phyloP scores from a whole-genome alignment of 2,329 filamentous ascomycete genomes.

The Paecilomyces niveus region DNA sequence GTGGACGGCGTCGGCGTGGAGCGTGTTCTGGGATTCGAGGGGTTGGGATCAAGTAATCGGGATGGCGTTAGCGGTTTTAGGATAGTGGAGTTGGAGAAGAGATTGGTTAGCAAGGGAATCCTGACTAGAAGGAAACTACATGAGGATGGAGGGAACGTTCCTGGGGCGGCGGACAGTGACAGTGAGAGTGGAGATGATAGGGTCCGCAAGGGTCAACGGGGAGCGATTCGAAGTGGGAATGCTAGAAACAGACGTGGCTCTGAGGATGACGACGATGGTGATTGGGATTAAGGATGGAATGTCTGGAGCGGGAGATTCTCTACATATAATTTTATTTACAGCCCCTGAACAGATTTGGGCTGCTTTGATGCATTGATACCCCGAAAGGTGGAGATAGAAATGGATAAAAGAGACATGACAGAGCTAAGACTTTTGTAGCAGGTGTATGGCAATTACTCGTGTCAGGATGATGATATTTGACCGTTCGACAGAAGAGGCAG shows the following conservation, averaged over 20 bases:
- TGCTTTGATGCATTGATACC: not conserved
- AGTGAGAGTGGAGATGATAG: slow-evolving; percentile 12
- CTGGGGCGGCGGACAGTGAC: slow-evolving; percentile 11
- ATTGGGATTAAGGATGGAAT: slow-evolving; percentile 37
- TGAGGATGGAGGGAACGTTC: slow-evolving; percentile 13
- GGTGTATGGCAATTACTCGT: too few species aligned
- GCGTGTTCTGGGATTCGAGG: slow-evolving; percentile 42
- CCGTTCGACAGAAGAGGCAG: too few species aligned
- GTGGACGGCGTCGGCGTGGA: slow-evolving; percentile 39
- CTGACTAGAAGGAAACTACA: slow-evolving; percentile 28
- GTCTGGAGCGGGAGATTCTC: not conserved
- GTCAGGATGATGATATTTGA: too few species aligned
- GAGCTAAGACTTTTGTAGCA: not conserved
- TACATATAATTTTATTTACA: not conserved
- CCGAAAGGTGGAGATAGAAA: not conserved
- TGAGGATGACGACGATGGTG: slow-evolving; percentile 35
- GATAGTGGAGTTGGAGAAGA: slow-evolving; percentile 35
- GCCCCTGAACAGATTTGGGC: not conserved
- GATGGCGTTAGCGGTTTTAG: slow-evolving; percentile 34
- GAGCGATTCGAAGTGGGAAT: slow-evolving; percentile 26
- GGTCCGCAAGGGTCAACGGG: slow-evolving; percentile 11
- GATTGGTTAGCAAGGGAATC: slow-evolving; percentile 33
- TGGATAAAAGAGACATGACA: not conserved
- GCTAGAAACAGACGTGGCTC: slow-evolving; percentile 12
- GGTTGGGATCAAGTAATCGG: slow-evolving; percentile 29